Evolutionary conservation across 768 basidiomycete genomes (phyloP), one percentile per base, ranked within the genome.

Genomic region (Tylopilus intermedius): DNA sequence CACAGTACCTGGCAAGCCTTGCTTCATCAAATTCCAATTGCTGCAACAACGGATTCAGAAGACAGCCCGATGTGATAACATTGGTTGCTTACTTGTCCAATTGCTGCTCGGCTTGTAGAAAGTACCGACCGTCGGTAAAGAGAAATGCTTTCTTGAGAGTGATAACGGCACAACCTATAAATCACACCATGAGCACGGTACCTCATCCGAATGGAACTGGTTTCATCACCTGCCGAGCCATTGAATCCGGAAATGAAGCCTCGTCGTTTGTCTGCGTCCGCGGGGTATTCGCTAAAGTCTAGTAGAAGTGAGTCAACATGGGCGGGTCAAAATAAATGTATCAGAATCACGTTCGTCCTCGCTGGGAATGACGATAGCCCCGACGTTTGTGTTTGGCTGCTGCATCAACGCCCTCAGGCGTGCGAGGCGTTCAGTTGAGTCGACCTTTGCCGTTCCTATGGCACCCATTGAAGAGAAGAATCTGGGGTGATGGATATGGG

Each of bases 121-220:
- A 96, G 65, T 99, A 99, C 42, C 95, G 74, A 3, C 95, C 96
- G 73, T 99, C 95, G 2, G 95, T 98, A 72, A 95, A 98, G 45
- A 96, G 76, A 56, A 76, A 83, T 0, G 94, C 94, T 4, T 82
- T 73, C 27, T 84, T 74, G 44, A 71, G 64, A 0, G 90, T 89
- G 22, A 95, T 74, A 40, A 94, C 66, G 2, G 91, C 94, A 54
- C 82, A 87, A 42, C 90, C 89, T 86, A 58, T 21, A 29, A 5
- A 52, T 42, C n/a, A 22, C 22, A 7, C 22, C n/a, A 48, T 62
- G 47, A 65, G 54, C 8, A 15, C 29, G 9, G 3, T 37, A 37
- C 10, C 15, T 35, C 26, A 10, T 38, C 24, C 8, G 37, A 9
- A 30, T 49, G 13, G 40, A 6, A 35, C 39, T 21, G 2, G 7